These are phyloP conservation scores for Fusarium sororula DNA, from an alignment of 2,329 filamentous ascomycete species.

Conservation along the genomic window DNA sequence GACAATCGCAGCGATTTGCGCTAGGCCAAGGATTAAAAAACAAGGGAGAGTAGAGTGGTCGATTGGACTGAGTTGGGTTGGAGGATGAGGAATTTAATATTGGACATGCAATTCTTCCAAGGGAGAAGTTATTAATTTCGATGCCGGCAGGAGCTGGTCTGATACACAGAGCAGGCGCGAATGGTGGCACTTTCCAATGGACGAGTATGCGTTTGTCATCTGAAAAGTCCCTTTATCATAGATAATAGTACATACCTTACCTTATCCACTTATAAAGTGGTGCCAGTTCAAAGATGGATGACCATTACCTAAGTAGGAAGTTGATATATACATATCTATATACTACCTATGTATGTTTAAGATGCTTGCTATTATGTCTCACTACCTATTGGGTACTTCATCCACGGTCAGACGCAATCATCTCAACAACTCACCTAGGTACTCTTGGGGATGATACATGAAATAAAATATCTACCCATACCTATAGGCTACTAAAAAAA, in stretches of 20 bases:
- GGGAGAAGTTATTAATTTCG: not conserved
- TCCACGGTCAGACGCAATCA: not conserved
- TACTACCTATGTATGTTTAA: too few relatives aligned
- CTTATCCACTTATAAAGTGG: not conserved
- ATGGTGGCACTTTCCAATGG: not conserved
- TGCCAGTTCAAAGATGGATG: not conserved
- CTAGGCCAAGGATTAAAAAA: not conserved
- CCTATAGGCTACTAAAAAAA: not conserved
- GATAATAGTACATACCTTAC: not conserved
- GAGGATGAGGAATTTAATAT: not conserved
- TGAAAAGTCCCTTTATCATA: not conserved
- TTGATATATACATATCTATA: too few relatives aligned
- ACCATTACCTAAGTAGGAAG: not conserved
- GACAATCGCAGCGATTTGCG: not conserved
- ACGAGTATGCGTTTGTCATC: not conserved
- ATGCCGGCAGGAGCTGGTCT: not conserved
- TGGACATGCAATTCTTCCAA: not conserved
- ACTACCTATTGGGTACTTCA: not conserved
- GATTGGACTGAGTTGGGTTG: not conserved
- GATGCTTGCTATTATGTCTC: not conserved
- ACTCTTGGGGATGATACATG: not conserved
- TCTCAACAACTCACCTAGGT: not conserved
- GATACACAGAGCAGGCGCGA: not conserved
- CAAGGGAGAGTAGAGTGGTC: not conserved
- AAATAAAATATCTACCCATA: not conserved